These are phyloP conservation scores for Sphaerosporella brunnea DNA, from an alignment of 495 filamentous ascomycete genomes.

Conservation along the genomic window DNA sequence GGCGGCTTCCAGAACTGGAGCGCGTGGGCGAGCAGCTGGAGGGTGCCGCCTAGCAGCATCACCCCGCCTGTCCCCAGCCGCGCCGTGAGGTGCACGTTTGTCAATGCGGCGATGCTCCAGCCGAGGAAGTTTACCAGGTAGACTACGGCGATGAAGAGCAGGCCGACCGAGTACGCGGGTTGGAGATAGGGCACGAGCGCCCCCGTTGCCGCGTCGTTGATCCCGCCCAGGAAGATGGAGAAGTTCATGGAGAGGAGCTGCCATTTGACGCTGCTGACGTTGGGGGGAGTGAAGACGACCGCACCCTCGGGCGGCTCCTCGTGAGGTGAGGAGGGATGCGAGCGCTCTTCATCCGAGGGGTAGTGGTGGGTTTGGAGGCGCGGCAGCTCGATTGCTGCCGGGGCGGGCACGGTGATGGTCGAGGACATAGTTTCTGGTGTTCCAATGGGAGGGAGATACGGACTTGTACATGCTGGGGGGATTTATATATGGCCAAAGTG, in stretches of 20 bases:
- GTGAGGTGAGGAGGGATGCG: background rate
- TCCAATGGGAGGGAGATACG: background rate
- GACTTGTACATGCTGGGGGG: too few relatives aligned
- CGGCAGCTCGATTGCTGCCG: background rate
- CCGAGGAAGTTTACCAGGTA: conserved; percentile 54
- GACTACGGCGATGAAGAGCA: conserved; percentile 17
- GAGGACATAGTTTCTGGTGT: background rate
- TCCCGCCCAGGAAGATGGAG: conserved; percentile 33
- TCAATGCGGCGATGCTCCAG: conserved; percentile 53
- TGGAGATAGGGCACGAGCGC: conserved; percentile 56
- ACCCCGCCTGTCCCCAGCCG: conserved; percentile 45
- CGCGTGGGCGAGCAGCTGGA: conserved; percentile 37
- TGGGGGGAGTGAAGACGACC: conserved; percentile 9
- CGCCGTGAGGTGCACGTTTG: conserved; percentile 37
- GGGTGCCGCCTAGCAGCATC: conserved; percentile 38
- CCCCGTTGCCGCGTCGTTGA: conserved; percentile 50
- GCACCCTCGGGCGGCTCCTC: conserved; percentile 12
- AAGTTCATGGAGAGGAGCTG: conserved; percentile 13
- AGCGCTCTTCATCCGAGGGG: background rate
- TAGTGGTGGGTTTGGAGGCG: background rate
- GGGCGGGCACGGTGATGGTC: background rate
- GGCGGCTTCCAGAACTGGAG: conserved; percentile 49
- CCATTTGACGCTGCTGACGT: conserved; percentile 13
- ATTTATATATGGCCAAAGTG: too few relatives aligned
- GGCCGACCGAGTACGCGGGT: conserved; percentile 18